Conservation (phyloP, 73 alveolate species). For the Paramecium biaurelia region DNA sequence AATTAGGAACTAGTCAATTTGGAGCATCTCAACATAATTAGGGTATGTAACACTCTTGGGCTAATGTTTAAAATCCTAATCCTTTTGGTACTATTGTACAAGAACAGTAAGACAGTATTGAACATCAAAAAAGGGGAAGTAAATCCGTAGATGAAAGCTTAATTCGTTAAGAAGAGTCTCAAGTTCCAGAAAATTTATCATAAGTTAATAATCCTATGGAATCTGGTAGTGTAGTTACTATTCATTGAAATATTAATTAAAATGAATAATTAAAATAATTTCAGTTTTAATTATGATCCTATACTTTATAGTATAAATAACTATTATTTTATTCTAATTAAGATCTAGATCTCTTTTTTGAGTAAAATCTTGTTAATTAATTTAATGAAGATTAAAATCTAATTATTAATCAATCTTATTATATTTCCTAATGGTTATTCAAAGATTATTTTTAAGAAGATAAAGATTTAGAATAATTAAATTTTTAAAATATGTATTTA, state of each 20-base stretch:
- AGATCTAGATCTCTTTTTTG: not conserved
- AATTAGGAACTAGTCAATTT: not conserved
- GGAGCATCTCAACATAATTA: not conserved
- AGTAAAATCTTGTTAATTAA: not conserved
- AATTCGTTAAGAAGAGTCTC: slow-evolving; percentile 5
- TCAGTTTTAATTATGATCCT: too few species aligned
- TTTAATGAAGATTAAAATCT: too few species aligned
- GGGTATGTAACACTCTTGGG: slow-evolving; percentile 34
- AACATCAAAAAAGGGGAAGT: not conserved
- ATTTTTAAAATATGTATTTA: too few species aligned
- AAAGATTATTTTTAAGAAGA: too few species aligned
- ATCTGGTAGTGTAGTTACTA: not conserved
- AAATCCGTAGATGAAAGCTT: slow-evolving; percentile 20
- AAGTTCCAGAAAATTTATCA: not conserved
- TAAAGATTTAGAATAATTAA: too few species aligned
- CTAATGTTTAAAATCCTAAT: slow-evolving; percentile 2
- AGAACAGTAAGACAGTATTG: not conserved
- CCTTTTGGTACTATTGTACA: not conserved
- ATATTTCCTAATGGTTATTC: too few species aligned
- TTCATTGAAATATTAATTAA: not conserved
- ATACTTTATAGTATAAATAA: too few species aligned
- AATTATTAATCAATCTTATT: too few species aligned
- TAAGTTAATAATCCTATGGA: slow-evolving; percentile 41
- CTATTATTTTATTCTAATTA: too few species aligned
- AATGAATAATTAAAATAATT: not conserved